A percentile compares a stretch with the other conserved stretches of the same genome.
These are phyloP conservation scores for Aspergillus hortae DNA, from an alignment of 2,329 filamentous ascomycete species.

Conservation along the genomic window DNA sequence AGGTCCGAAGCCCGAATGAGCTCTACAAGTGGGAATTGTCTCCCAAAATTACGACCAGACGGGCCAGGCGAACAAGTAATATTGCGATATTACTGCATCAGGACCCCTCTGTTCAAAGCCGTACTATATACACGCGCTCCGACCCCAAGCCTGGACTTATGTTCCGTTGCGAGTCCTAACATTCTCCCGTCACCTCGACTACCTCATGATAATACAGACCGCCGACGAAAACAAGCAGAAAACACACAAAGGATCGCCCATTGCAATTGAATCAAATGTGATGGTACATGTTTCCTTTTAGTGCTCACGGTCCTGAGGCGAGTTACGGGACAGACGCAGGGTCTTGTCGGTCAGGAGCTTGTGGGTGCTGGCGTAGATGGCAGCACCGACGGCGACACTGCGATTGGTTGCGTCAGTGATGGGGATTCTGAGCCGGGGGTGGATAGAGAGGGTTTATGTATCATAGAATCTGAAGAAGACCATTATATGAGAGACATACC, in stretches of 20 bases:
- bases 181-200: constrained; percentile 22
- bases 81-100: constrained; percentile 26
- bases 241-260: constrained; percentile 22
- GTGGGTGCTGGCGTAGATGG: constrained; percentile 73
- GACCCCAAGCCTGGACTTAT: constrained; percentile 24
- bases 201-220: constrained; percentile 29
- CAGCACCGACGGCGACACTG: constrained; percentile 69
- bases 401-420: constrained; percentile 18
- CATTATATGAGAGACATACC: constrained; percentile 52
- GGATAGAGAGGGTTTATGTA: constrained; percentile 14
- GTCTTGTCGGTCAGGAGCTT: constrained; percentile 90
- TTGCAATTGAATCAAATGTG: constrained; percentile 28
- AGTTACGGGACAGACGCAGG: constrained; percentile 77
- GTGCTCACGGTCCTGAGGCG: constrained; percentile 41
- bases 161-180: constrained; percentile 14
- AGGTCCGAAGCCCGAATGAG: constrained; percentile 75
- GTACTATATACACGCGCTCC: constrained; percentile 37
- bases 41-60: constrained; percentile 18
- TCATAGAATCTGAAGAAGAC: constrained; percentile 9
- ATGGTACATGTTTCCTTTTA: constrained; percentile 29
- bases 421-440: constrained; percentile 10
- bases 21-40: constrained; percentile 17
- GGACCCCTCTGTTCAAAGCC: constrained; percentile 25
- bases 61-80: constrained; percentile 22
- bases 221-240: constrained; percentile 16